Base-by-base conservation (phyloP, 1,284 basidiomycete species). In the Austroboletus novae-zelandiae region DNA sequence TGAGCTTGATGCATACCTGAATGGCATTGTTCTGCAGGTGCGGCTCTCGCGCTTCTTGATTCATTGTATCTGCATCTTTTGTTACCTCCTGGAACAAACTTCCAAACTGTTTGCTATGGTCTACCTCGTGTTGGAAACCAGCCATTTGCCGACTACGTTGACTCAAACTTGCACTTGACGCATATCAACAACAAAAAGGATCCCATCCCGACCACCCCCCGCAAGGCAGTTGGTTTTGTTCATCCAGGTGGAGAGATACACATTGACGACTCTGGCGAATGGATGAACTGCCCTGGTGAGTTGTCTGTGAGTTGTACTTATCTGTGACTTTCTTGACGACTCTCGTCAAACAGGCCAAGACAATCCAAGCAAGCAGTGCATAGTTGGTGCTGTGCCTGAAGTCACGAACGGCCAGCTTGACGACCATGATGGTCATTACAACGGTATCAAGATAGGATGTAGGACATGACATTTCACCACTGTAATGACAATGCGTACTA, bases 71-170 rank as follows among this genome's bases (percentile, higher is more conserved):
- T 77, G 18, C 65, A 62, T 14, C 57, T 73, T 10, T 65, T 69
- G 46, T 60, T 77, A 2, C 70, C 76, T 7, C 34, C 58, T 0
- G 60, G 60, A 41, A 71, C 64, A 4, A 56, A 59, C 5, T 66
- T 76, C 58, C 53, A 57, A 44, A 66, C 66, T 7, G 60, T 81
- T 27, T 64, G 66, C 1, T 84, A 79, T 53, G 81, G 80, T 29
- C 72, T 84, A 66, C 86, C 86, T 20, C 74, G 85, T 44, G 83
- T 86, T 36, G 85, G 84, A 3, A 86, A 87, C 61, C 76, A 79
- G 55, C 79, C 70, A 0, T 84, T 83, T 51, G 83, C 82, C 1
- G 52, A 81, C 56, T 84, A 78, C 53, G 74, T 86, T 25, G 83
- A 86, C 57, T 65, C 65, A 8, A 63, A 77, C 41, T 44, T 71